Base-by-base conservation (phyloP, 2,329 filamentous ascomycete genomes). In the Leptodontidium sp. region DNA sequence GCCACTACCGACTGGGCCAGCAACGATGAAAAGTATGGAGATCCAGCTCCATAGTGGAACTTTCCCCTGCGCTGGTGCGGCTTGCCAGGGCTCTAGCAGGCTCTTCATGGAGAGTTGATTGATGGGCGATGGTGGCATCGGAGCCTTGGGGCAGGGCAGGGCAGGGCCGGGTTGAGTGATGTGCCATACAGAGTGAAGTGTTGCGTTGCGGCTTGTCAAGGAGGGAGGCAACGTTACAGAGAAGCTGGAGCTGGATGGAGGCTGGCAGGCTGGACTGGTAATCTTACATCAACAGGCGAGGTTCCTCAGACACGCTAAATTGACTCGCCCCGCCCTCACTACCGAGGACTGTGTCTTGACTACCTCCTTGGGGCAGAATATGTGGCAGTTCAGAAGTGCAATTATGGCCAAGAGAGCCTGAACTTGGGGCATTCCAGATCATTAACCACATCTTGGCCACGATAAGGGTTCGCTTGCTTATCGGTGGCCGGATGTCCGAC, bases 1-100 rank as follows among this genome's bases (percentile, higher is more conserved):
- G 43, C 40, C 58, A 61, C 58, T 47, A 15, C 15, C 26, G 24
- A 9, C 24, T 21, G 24, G 12, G 15, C 21, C 15, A 32, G 14
- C 58, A 47, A 11, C 29, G 43, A 40, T 35, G 66, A 57, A 62
- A 58, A 62, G 59, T 35, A 49, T 47, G 55, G 57, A 52, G 57
- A 61, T 66, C 47, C 45, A 49, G 59, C 59, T 35, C 59, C 59
- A 49, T 50, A 47, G 40, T 47, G 9, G 43, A 12, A 15, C 15
- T n/a, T 65, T 61, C 65, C 68, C 68, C 65, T 67, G 65, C 49
- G 61, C 65, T 67, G 68, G 62, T 35, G 65, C 65, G 58, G 68
- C 68, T 65, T 59, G 32, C 5, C 38, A n/a, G 43, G 59, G 49
- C 38, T 21, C 24, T 32, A 26, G 47, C 49, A 26, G 61, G 58